Evolutionary conservation across 768 basidiomycete genomes (phyloP), one percentile per base, ranked within the genome.

Genomic region (Boletus bicolor): DNA sequence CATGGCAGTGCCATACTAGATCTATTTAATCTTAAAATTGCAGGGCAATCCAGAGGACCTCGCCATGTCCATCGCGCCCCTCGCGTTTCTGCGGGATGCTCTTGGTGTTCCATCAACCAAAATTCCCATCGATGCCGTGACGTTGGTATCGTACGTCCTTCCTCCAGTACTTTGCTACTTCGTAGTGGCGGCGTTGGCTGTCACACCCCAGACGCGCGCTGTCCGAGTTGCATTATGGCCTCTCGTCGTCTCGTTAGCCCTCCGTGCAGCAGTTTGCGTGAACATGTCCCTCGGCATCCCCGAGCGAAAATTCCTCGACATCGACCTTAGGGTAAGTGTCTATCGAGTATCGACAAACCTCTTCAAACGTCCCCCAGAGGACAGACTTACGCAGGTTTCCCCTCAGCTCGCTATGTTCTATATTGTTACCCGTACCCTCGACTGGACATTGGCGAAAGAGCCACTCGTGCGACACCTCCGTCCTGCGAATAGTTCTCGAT

Each of bases 201-300:
- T 80, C 26, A 64, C 75, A 3, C 80, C 81, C 0, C 64, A 72
- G 15, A 83, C 82, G 0, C 73, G 73, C 28, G 44, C 60, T 4
- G 56, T 76, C 36, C 79, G 82, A 30, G 56, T 82, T 45, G 77
- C 76, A 4, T 54, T 84, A 26, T 71, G 81, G 35, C 81, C 82
- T 3, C 53, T 82, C 41, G 73, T 79, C 0, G 63, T 79, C 5
- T 76, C 74, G 65, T 58, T 72, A 10, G 68, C 77, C 5, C 79
- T 77, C 52, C 73, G 76, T 32, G 76, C 76, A 3, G 69, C 72
- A 3, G 0, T 48, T 32, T 61, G 48, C 4, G 24, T 66, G 51
- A 61, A 67, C 6, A n/a, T 61, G 26, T 60, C 59, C 0, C 17
- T 24, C 6, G 57, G 49, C 4, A 42, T 19, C 3, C 56, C 54